These are phyloP conservation scores for Mortierella sp. DNA, from an alignment of 371 early-diverging fungal genomes.

Conservation along the genomic window DNA sequence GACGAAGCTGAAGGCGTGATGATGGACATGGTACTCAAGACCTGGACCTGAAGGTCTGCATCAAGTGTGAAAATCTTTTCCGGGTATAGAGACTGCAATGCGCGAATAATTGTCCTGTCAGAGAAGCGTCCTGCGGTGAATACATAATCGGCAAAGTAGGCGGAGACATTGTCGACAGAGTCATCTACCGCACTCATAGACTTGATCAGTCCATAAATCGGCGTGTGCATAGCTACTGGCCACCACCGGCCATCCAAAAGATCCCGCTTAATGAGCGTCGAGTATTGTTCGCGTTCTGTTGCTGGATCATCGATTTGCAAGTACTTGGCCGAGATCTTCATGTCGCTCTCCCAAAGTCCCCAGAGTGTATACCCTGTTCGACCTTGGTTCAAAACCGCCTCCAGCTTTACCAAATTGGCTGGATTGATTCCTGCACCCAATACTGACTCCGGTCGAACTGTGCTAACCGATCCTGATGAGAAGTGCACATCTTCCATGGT, in stretches of 20 bases:
- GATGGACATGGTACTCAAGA: constrained; percentile 19
- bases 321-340: constrained; percentile 23
- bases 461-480: constrained; percentile 12
- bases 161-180: constrained; percentile 17
- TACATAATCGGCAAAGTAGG: constrained; percentile 39
- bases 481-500: constrained; percentile 31
- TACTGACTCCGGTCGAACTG: constrained; percentile 21
- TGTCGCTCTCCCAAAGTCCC: constrained; percentile 44
- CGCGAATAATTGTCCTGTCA: constrained; percentile 30
- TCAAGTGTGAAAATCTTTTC: constrained; percentile 14
- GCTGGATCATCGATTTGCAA: constrained; percentile 38
- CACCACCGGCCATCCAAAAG: constrained; percentile 45
- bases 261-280: constrained; percentile 15
- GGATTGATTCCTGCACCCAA: constrained; percentile 17
- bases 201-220: constrained; percentile 32
- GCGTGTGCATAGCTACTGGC: constrained; percentile 45
- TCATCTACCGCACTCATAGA: constrained; percentile 43
- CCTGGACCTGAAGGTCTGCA: constrained; percentile 16
- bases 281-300: constrained; percentile 22
- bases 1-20: constrained; percentile 1
- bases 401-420: constrained; percentile 18
- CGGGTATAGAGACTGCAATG: constrained; percentile 15
- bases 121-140: constrained; percentile 48
- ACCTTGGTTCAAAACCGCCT: constrained; percentile 16
- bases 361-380: constrained; percentile 38